Evolutionary conservation across 345 rosid species (phyloP).

Genomic region (Linum tenue): DNA sequence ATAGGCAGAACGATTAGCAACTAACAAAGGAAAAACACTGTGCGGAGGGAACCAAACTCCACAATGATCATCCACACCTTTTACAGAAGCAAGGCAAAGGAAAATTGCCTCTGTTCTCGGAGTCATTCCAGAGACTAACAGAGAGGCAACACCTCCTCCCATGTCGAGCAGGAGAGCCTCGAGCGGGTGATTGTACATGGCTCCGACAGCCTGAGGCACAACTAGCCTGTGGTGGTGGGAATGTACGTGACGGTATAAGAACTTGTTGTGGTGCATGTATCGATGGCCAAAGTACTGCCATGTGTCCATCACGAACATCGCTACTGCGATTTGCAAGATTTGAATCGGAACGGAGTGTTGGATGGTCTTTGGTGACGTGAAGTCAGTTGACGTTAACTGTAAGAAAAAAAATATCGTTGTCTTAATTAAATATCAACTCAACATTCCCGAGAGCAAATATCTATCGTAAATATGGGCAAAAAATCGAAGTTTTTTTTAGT

Average conservation of each 20-base stretch:
- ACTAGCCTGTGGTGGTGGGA: slow-evolving; percentile 67
- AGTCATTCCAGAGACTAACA: slow-evolving; percentile 63
- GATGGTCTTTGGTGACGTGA: slow-evolving; percentile 43
- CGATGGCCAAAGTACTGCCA: slow-evolving; percentile 68
- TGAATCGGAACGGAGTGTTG: slow-evolving; percentile 28
- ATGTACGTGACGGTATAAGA: slow-evolving; percentile 56
- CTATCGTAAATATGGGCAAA: no score
- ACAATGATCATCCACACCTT: slow-evolving; percentile 64
- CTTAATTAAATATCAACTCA: no score
- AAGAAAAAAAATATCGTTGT: background rate
- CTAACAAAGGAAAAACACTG: slow-evolving; percentile 39
- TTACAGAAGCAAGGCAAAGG: slow-evolving; percentile 67
- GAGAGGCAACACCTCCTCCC: slow-evolving; percentile 54
- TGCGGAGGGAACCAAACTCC: slow-evolving; percentile 50
- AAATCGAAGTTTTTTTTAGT: no score
- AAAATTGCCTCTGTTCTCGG: slow-evolving; percentile 52
- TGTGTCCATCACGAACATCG: slow-evolving; percentile 60
- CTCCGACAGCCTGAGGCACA: slow-evolving; percentile 60
- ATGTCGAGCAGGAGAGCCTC: slow-evolving; percentile 69
- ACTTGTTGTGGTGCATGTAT: slow-evolving; percentile 65
- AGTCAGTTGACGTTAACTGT: slow-evolving; percentile 45
- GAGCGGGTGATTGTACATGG: slow-evolving; percentile 60
- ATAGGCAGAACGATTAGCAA: slow-evolving; percentile 55
- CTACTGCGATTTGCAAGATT: slow-evolving; percentile 38
- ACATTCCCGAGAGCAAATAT: no score